Evolutionary conservation across 352 stramenopile species (phyloP).

Genomic region (Phytophthora sojae): DNA sequence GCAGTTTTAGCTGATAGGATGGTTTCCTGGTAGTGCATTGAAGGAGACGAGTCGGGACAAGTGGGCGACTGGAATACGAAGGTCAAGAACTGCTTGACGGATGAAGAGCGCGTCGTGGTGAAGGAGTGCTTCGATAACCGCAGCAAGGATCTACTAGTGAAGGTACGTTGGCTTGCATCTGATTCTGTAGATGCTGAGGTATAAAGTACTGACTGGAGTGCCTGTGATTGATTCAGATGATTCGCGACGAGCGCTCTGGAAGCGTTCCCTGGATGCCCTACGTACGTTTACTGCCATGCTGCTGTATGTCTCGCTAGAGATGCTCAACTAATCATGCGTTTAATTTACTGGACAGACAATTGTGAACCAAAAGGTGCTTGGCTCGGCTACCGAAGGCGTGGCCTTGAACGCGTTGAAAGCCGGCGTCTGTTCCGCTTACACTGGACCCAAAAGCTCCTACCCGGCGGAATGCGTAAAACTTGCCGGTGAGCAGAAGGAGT

Average conservation of each 20-base stretch:
- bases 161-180: slow-evolving; percentile 29
- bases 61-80: slow-evolving; percentile 79
- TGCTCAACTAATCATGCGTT: slow-evolving; percentile 1
- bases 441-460: slow-evolving; percentile 69
- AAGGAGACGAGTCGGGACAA: slow-evolving; percentile 76
- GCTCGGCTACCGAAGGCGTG: slow-evolving; percentile 65
- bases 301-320: slow-evolving; percentile 4
- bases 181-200: background rate
- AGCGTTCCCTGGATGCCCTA: slow-evolving; percentile 81
- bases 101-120: slow-evolving; percentile 59
- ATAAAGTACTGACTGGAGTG: slow-evolving; percentile 7
- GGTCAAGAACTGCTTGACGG: slow-evolving; percentile 72
- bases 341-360: slow-evolving; percentile 50
- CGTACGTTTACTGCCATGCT: slow-evolving; percentile 40
- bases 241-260: slow-evolving; percentile 56
- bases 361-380: slow-evolving; percentile 66
- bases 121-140: slow-evolving; percentile 71
- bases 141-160: slow-evolving; percentile 59
- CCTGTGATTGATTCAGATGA: slow-evolving; percentile 51
- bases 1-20: background rate
- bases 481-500: slow-evolving; percentile 61
- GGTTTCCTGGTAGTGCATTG: slow-evolving; percentile 58
- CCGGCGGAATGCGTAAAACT: slow-evolving; percentile 62
- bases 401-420: slow-evolving; percentile 63
- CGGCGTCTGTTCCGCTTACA: slow-evolving; percentile 73